phyloP scores from a whole-genome alignment of 495 filamentous ascomycete genomes.

The Penicillium lagena region DNA sequence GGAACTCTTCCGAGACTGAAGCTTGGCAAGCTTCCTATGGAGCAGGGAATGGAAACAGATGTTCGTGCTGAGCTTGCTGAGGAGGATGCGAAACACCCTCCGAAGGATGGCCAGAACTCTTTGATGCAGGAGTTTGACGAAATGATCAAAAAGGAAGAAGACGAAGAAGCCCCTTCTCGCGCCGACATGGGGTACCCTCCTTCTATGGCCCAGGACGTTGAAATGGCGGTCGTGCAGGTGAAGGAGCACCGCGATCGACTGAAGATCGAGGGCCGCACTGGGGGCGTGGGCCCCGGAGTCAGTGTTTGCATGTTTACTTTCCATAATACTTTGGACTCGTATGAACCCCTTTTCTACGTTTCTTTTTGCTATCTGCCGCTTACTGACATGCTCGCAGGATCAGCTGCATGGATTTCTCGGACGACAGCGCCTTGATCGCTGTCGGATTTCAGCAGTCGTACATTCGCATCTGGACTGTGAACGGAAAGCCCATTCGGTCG shows the following conservation, averaged over 20 bases:
- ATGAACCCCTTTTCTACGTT: slow-evolving; percentile 21
- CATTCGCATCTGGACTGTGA: slow-evolving; percentile 85
- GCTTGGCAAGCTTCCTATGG: slow-evolving; percentile 75
- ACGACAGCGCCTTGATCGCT: slow-evolving; percentile 77
- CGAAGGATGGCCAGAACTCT: slow-evolving; percentile 53
- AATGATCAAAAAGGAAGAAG: slow-evolving; percentile 85
- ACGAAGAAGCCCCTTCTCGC: slow-evolving; percentile 71
- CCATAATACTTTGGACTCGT: slow-evolving; percentile 91
- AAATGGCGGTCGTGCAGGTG: slow-evolving; percentile 92
- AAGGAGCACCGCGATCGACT: slow-evolving; percentile 89
- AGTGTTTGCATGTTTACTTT: slow-evolving; percentile 96
- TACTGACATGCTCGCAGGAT: slow-evolving; percentile 49
- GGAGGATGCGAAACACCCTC: slow-evolving; percentile 66
- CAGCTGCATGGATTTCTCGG: slow-evolving; percentile 88
- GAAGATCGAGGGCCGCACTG: slow-evolving; percentile 70
- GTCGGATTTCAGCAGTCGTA: slow-evolving; percentile 88
- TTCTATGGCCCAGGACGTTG: slow-evolving; percentile 78
- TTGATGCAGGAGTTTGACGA: slow-evolving; percentile 75
- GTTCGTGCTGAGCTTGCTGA: slow-evolving; percentile 78
- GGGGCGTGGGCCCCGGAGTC: slow-evolving; percentile 70
- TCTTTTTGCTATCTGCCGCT: background rate
- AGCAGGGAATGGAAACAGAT: slow-evolving; percentile 69
- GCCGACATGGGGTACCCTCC: slow-evolving; percentile 77
- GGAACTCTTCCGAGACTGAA: slow-evolving; percentile 52
- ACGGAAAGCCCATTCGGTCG: slow-evolving; percentile 59